Evolutionary conservation across 2,329 filamentous ascomycete species (phyloP), one percentile per base, ranked within the genome.

Genomic region (Verticillium zaregamsianum): DNA sequence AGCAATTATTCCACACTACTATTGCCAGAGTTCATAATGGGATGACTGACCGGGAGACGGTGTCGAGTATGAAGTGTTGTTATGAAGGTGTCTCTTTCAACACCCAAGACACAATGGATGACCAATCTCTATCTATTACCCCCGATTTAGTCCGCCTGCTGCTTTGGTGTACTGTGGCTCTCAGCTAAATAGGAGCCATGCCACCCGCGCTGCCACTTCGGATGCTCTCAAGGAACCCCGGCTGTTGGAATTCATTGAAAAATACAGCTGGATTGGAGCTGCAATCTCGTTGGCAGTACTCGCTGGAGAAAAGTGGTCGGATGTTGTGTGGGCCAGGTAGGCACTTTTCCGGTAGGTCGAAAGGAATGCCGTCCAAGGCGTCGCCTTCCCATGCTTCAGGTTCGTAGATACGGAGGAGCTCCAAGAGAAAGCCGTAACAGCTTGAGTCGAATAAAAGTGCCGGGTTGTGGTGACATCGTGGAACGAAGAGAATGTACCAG

Each of bases 381-480:
- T 67, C 64, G 17, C 56, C 28, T 12, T 62, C 55, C 71, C 71
- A 74, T 3, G 70, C 65, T 35, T 68, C 67, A 3, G 61, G 59
- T 3, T 67, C 49, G 57, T 73, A 68, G 62, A 74, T 74, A 14
- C 71, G 66, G 40, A 72, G 40, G 5, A 73, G 49, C 61, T 74
- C 63, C 54, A 67, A 52, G 8, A 68, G 56, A 45, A 73, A 66
- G 8, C 45, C 63, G 23, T 54, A 17, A 55, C 71, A 74, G 20
- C 65, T 64, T 14, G 64, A 61, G 33, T 68, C 66, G 58, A 66
- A 67, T 28, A 69, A 61, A 15, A 73, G 63, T 11, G 66, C 59
- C 17, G 64, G 63, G 57, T 63, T 65, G 58, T 72, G 73, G 56
- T 70, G 69, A 62, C 72, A 74, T 25, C 59, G 56, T 37, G 71